Percentiles rank a stretch among this genome's conserved stretches.
Evolutionary conservation across 148 eudicot genomes (phyloP).

Genomic region (Talinum fruticosum): DNA sequence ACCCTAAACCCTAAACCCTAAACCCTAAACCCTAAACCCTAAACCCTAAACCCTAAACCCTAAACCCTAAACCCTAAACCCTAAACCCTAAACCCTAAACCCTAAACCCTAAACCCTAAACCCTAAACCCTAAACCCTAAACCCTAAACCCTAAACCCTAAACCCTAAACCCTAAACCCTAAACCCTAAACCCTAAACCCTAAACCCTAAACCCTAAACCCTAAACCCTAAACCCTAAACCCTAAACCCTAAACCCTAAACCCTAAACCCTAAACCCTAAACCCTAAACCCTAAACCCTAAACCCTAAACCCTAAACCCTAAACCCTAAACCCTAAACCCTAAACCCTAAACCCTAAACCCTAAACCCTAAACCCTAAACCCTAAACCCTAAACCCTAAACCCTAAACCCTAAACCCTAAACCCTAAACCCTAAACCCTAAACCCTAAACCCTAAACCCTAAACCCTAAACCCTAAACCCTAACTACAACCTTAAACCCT

Average conservation of each 20-base stretch:
- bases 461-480: slow-evolving; percentile 18
- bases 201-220: slow-evolving; percentile 18
- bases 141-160: slow-evolving; percentile 4
- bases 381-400: slow-evolving; percentile 23
- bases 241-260: slow-evolving; percentile 15
- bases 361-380: slow-evolving; percentile 20
- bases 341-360: slow-evolving; percentile 11
- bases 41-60: slow-evolving; percentile 25
- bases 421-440: slow-evolving; percentile 25
- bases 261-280: slow-evolving; percentile 8
- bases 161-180: slow-evolving; percentile 16
- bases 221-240: slow-evolving; percentile 9
- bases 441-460: slow-evolving; percentile 16
- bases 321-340: slow-evolving; percentile 12
- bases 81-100: not conserved
- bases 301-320: slow-evolving; percentile 14
- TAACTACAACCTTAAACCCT: slow-evolving; percentile 26
- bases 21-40: slow-evolving; percentile 22
- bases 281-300: slow-evolving; percentile 10
- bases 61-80: slow-evolving; percentile 1
- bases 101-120: slow-evolving; percentile 19
- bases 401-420: slow-evolving; percentile 21
- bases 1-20: slow-evolving; percentile 23
- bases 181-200: slow-evolving; percentile 18
- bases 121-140: slow-evolving; percentile 14